Evolutionary conservation across 1,139 yeast species (phyloP), one percentile per base, ranked within the genome.

Genomic region (Protomyces inundatus): DNA sequence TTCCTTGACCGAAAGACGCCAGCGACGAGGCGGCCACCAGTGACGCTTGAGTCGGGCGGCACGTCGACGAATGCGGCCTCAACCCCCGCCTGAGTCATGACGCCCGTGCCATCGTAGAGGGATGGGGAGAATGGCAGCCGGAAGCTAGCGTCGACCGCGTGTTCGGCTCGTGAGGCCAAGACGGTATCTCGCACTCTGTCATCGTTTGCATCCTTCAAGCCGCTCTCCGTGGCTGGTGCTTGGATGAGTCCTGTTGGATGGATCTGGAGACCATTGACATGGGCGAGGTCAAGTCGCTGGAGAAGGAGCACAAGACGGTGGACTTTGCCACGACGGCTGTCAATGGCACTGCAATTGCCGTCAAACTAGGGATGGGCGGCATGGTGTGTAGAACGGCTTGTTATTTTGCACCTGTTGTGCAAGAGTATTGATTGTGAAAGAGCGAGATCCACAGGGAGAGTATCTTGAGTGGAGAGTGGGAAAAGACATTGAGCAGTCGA

Each of bases 321-420:
- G 89, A 84, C 64, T 75, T 80, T 46, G 96, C 91, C 58, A 88
- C 90, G 79, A 93, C 89, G 82, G 97, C 97, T 52, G 96, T 89
- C 77, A 88, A 98, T 23, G 84, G 89, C 69, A 97, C 96, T 40
- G 99, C 98, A 83, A 98, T 93, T 68, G 98, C 99, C 67, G 88
- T 93, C 87, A 87, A 98, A 81, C 82, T 93, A 73, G 98, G 93
- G 66, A 86, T 90, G 71, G 85, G 68, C 90, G 98, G 81, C 99
- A 93, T 74, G 95, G 93, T 71, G 97, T 90, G 74, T 98, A 93
- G 77, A 81, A 83, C 69, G 99, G 95, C 75, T 82, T 84, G 65
- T 81, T 93, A 73, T 93, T 77, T 93, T 98, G 10, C 82, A 88
- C 78, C 83, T 93, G 69, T 76, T 95, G 34, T 85, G 98, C 80